A percentile compares a stretch with the other conserved stretches of the same genome.
These are phyloP conservation scores for Penicillium turbatum DNA, from an alignment of 495 filamentous ascomycete genomes.

Conservation along the genomic window DNA sequence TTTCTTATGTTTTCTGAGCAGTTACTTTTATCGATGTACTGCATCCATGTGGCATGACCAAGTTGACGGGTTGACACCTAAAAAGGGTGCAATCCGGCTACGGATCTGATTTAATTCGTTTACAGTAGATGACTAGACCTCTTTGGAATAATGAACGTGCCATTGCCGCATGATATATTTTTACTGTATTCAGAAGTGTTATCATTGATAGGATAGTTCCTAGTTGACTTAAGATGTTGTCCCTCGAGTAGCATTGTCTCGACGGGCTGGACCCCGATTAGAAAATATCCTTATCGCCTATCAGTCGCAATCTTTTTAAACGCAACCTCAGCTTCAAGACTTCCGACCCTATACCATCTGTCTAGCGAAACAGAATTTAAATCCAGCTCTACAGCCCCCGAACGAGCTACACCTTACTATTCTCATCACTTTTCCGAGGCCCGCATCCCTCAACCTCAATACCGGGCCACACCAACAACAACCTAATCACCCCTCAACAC, in stretches of 20 bases:
- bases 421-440: background rate
- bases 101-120: constrained; percentile 31
- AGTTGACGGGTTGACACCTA: constrained; percentile 25
- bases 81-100: constrained; percentile 26
- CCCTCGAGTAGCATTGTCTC: too few relatives aligned
- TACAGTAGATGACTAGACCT: constrained; percentile 32
- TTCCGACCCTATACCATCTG: background rate
- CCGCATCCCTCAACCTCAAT: background rate
- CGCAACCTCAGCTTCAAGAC: constrained; percentile 6
- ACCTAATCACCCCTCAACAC: too few relatives aligned
- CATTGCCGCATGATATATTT: constrained; percentile 22
- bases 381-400: background rate
- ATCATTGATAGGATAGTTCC: too few relatives aligned
- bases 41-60: constrained; percentile 36
- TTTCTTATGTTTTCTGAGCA: constrained; percentile 29
- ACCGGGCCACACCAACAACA: background rate
- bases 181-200: background rate
- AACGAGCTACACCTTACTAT: background rate
- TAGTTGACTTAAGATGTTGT: too few relatives aligned
- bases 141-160: constrained; percentile 31
- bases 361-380: too few relatives aligned
- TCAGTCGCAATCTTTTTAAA: constrained; percentile 5
- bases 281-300: constrained; percentile 18
- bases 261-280: too few relatives aligned
- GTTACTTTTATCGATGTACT: constrained; percentile 32